These are phyloP conservation scores for Pichia cactophila DNA, from an alignment of 1,139 yeast species.

Conservation along the genomic window DNA sequence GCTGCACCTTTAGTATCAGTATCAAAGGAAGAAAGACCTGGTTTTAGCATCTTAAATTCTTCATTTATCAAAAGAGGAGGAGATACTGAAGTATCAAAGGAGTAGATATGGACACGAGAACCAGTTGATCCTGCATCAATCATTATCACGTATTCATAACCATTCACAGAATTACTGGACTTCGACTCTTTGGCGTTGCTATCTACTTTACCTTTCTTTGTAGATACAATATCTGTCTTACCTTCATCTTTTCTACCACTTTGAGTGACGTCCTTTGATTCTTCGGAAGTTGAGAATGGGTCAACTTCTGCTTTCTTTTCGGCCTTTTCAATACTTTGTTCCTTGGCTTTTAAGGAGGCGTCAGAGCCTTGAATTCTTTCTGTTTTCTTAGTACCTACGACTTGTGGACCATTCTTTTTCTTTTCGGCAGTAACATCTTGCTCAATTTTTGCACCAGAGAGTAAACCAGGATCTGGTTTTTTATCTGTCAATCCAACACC, in stretches of 20 bases:
- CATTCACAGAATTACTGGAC: slow-evolving; percentile 8
- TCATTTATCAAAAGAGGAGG: slow-evolving; percentile 79
- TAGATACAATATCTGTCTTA: no score
- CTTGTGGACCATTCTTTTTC: slow-evolving; percentile 1
- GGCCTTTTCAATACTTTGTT: slow-evolving; percentile 10
- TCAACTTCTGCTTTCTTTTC: not conserved
- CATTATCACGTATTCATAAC: slow-evolving; percentile 65
- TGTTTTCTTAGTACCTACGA: slow-evolving; percentile 6
- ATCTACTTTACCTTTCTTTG: no score
- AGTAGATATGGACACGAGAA: slow-evolving; percentile 88
- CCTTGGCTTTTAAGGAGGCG: slow-evolving; percentile 15
- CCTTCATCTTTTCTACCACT: not conserved
- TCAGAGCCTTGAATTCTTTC: slow-evolving; percentile 14
- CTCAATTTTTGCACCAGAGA: slow-evolving; percentile 16
- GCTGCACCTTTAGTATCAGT: slow-evolving; percentile 84
- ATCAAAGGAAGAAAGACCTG: slow-evolving; percentile 85
- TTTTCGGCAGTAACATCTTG: slow-evolving; percentile 12
- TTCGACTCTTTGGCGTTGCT: not conserved
- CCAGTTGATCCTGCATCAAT: slow-evolving; percentile 97
- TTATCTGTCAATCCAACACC: slow-evolving; percentile 3
- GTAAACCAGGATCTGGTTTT: slow-evolving; percentile 3
- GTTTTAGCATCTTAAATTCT: slow-evolving; percentile 80
- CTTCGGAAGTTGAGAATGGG: slow-evolving; percentile 5
- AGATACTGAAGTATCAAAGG: slow-evolving; percentile 74
- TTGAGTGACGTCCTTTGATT: slow-evolving; percentile 1